Evolutionary conservation across 1,284 basidiomycete genomes (phyloP).

Genomic region (Coriolopsis trogii): DNA sequence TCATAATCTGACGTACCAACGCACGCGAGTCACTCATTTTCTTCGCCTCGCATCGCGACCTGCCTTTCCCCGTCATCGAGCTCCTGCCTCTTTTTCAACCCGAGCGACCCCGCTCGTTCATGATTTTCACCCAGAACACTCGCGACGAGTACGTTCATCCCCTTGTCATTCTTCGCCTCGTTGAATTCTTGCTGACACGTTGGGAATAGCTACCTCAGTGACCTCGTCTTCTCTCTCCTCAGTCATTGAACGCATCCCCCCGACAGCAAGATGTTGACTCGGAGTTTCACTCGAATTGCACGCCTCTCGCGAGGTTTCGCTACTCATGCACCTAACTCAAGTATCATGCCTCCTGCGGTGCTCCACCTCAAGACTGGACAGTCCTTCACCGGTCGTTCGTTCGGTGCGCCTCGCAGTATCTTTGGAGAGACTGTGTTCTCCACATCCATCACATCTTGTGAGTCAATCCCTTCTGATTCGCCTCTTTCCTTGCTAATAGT

Average conservation of each 20-base stretch:
- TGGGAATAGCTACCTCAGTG: constrained; percentile 73
- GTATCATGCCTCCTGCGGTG: constrained; percentile 67
- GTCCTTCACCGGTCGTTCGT: constrained; percentile 87
- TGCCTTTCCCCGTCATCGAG: constrained; percentile 5
- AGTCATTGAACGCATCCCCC: constrained; percentile 50
- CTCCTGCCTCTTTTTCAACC: not conserved
- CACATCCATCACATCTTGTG: constrained; percentile 97
- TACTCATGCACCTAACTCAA: constrained; percentile 56
- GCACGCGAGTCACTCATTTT: constrained; percentile 21
- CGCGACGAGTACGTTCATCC: constrained; percentile 72
- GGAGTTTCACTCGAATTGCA: constrained; percentile 52
- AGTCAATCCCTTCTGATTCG: constrained; percentile 31
- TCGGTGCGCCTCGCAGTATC: constrained; percentile 87
- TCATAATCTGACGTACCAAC: constrained; percentile 20
- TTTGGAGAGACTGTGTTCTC: constrained; percentile 99
- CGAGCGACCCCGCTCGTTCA: constrained; percentile 55
- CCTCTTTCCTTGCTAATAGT: constrained; percentile 13
- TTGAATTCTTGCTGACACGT: constrained; percentile 21
- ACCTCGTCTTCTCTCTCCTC: constrained; percentile 81
- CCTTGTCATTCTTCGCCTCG: constrained; percentile 2
- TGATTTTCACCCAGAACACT: constrained; percentile 82
- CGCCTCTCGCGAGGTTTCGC: constrained; percentile 63
- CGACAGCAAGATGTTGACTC: constrained; percentile 57
- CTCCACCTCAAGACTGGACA: constrained; percentile 95
- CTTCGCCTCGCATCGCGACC: constrained; percentile 15